Evolutionary conservation across 306 rosid species (phyloP), one percentile per base, ranked within the genome.

Genomic region (Neltuma alba): DNA sequence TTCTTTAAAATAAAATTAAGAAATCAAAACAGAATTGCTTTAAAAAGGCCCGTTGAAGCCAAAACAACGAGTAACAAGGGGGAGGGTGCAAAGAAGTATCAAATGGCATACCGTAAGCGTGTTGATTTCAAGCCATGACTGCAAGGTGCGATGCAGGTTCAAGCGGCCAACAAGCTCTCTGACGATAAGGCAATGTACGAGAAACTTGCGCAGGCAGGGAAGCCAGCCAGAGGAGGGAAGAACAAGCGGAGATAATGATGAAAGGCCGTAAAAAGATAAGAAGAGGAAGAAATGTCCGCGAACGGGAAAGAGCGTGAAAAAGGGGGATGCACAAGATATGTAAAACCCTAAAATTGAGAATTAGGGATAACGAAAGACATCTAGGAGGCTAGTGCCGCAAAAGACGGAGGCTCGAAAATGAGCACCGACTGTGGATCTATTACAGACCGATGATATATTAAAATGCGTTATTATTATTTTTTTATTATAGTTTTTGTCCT

Each of bases 151-250:
- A 52, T n/a, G 31, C 4, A 23, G 62, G 62, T 55, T 55, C 6
- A 88, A 69, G 97, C 88, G 85, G 76, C 86, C 40, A 88, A 44
- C 83, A 91, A 94, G 1, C 99, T 1, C 95, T 96, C 55, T 89
- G 70, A 92, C 2, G 95, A 84, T 4, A 92, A 83, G 21, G 91
- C 38, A 2, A 33, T 1, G 10, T 40, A 9, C 3, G 70, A 34
- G 21, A 33, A 64, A 64, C 10, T 9, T 34, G 7, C 70, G 12
- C 6, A 33, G 27, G 44, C 44, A 33, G 44, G 2, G 44, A 63
- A 31, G n/a, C n/a, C n/a, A n/a, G n/a, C n/a, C n/a, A n/a, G n/a
- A 21, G 16, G 21, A 62, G 38, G 40, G 18, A 30, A 30, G 18
- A 30, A 5, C n/a, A 3, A 12, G 34, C 11, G 64, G 64, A 10